Evolutionary conservation across 495 filamentous ascomycete genomes (phyloP).

Genomic region (Pyronema omphalodes): DNA sequence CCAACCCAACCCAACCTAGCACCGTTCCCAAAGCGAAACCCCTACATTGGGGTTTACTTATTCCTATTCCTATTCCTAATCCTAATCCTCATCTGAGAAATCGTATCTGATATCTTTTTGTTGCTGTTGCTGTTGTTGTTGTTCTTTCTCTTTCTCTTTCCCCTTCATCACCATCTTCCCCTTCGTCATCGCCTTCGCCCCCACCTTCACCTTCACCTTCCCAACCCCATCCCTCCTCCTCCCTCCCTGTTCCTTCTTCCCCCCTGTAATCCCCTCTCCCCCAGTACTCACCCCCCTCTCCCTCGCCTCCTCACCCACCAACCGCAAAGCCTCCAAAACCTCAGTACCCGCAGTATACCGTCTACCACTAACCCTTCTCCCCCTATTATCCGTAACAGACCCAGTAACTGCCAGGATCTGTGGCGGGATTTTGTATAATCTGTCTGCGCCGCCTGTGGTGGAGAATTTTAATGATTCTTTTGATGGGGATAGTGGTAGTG

Average conservation of each 20-base stretch:
- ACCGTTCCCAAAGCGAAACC: too few species aligned
- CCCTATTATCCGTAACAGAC: constrained; percentile 8
- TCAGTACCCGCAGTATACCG: not conserved
- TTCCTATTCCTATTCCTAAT: too few species aligned
- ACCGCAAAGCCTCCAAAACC: too few species aligned
- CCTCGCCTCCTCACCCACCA: not conserved
- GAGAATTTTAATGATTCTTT: not conserved
- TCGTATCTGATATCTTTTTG: not conserved
- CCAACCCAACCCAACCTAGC: too few species aligned
- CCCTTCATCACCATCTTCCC: constrained; percentile 43
- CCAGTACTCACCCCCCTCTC: constrained; percentile 42
- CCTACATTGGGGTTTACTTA: too few species aligned
- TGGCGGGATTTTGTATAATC: constrained; percentile 7
- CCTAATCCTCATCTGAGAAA: constrained; percentile 2
- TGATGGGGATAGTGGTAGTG: not conserved
- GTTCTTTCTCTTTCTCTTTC: constrained; percentile 32
- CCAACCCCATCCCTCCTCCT: not conserved
- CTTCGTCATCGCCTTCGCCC: constrained; percentile 46
- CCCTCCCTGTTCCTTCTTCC: not conserved
- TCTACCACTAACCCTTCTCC: constrained; percentile 8
- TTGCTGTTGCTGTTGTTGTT: not conserved
- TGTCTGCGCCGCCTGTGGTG: not conserved
- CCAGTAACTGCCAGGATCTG: constrained; percentile 12
- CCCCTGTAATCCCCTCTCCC: constrained; percentile 35
- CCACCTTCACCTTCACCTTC: constrained; percentile 27